phyloP scores from a whole-genome alignment of 306 rosid genomes.

The Castanea crenata region DNA sequence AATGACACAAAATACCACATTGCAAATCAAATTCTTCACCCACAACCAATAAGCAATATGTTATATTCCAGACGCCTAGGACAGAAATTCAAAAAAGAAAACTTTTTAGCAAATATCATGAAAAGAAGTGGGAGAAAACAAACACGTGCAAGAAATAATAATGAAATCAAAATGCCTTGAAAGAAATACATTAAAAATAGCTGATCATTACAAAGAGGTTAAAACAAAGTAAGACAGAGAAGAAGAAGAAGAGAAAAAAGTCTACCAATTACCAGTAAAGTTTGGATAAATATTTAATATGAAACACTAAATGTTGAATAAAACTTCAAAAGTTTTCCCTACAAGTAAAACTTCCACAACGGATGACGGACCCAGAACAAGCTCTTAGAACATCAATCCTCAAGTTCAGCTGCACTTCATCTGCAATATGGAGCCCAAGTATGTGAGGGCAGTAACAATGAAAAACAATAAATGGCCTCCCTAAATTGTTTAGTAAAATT shows the following conservation, averaged over 20 bases:
- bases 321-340: slow-evolving; percentile 13
- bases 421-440: slow-evolving; percentile 31
- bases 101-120: not conserved
- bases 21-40: not conserved
- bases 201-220: not conserved
- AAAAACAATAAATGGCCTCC: not conserved
- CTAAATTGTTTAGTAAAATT: not conserved
- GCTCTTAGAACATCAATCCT: slow-evolving; percentile 28
- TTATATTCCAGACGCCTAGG: not conserved
- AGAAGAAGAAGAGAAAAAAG: not conserved
- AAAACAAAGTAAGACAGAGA: not conserved
- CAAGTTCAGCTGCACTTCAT: slow-evolving; percentile 34
- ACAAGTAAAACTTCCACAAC: slow-evolving; percentile 10
- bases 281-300: not conserved
- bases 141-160: not conserved
- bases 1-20: no score
- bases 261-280: slow-evolving; percentile 10
- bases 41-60: not conserved
- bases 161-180: slow-evolving; percentile 8
- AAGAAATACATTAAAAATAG: not conserved
- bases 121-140: not conserved
- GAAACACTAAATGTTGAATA: not conserved
- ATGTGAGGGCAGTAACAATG: slow-evolving; percentile 19
- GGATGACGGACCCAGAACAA: slow-evolving; percentile 12
- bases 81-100: not conserved